Conservation (phyloP, 495 filamentous ascomycete species). For the Cryomyces minteri region DNA sequence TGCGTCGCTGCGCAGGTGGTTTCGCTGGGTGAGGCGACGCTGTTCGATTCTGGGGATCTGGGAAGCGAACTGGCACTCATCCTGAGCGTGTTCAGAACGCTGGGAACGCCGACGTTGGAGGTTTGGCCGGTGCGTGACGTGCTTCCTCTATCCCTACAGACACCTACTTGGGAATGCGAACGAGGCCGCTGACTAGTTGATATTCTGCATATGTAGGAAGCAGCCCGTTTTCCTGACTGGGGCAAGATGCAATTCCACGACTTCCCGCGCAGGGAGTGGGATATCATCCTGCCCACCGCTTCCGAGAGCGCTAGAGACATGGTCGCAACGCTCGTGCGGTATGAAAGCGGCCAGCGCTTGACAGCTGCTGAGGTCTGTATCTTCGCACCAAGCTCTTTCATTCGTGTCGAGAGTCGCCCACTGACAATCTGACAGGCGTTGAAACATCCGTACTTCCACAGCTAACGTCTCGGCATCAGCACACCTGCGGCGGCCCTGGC, state of each 20-base stretch:
- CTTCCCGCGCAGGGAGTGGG: constrained; percentile 33
- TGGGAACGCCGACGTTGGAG: constrained; percentile 64
- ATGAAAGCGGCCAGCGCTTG: constrained; percentile 33
- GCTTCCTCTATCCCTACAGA: not conserved
- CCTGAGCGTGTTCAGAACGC: constrained; percentile 68
- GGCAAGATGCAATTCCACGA: constrained; percentile 43
- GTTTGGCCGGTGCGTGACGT: constrained; percentile 50
- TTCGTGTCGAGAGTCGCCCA: too few species aligned
- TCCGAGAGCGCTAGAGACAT: constrained; percentile 33
- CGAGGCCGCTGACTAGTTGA: not conserved
- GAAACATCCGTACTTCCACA: too few species aligned
- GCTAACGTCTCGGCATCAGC: too few species aligned
- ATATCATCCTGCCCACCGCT: constrained; percentile 29
- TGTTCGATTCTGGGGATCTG: constrained; percentile 75
- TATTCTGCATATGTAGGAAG: constrained; percentile 32
- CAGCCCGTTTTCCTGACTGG: constrained; percentile 39
- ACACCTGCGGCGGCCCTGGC: too few species aligned
- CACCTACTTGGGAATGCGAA: not conserved
- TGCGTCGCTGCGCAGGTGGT: constrained; percentile 56
- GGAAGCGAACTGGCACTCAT: constrained; percentile 88
- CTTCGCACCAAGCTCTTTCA: too few species aligned
- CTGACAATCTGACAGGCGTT: too few species aligned
- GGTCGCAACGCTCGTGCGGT: constrained; percentile 33
- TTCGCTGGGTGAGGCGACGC: constrained; percentile 14
- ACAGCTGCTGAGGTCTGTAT: constrained; percentile 25